phyloP scores from a whole-genome alignment of 2,329 filamentous ascomycete species.

The Dactylellina leptospora region DNA sequence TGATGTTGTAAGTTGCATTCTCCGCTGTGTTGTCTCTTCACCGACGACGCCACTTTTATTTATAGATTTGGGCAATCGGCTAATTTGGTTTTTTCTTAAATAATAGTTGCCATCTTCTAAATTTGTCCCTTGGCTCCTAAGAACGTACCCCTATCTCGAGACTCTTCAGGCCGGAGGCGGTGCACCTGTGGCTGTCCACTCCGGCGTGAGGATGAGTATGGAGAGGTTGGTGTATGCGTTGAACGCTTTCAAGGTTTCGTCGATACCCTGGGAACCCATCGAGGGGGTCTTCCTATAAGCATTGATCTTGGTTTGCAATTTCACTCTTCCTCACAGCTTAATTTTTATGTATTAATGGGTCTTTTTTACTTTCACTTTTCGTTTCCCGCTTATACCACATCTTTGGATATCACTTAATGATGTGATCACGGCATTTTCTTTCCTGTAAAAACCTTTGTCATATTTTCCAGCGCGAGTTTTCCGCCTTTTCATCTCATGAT shows the following conservation, averaged over 20 bases:
- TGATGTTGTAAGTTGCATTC: constrained; percentile 47
- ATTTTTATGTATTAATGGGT: constrained; percentile 7
- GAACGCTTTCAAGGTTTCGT: constrained; percentile 45
- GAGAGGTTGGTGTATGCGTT: constrained; percentile 50
- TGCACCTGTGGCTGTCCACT: constrained; percentile 27
- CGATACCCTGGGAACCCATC: constrained; percentile 48
- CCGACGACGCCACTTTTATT: too few relatives aligned
- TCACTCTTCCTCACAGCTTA: neutral
- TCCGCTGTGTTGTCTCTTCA: constrained; percentile 31
- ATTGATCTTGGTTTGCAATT: neutral
- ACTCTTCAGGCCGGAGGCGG: constrained; percentile 21
- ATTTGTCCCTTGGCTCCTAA: constrained; percentile 48
- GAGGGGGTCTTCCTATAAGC: constrained; percentile 48
- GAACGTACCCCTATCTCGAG: constrained; percentile 42
- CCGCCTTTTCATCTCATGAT: neutral
- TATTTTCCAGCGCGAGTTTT: too few relatives aligned
- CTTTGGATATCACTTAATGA: neutral
- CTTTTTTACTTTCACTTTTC: constrained; percentile 17
- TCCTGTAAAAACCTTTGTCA: too few relatives aligned
- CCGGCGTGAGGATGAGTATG: constrained; percentile 38
- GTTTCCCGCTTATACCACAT: too few relatives aligned
- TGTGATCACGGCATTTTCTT: constrained; percentile 28
- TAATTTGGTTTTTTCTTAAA: constrained; percentile 1
- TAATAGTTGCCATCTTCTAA: constrained; percentile 43
- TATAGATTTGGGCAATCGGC: too few relatives aligned